Evolutionary conservation across 208 protist species (phyloP).

Genomic region (Angomonas ambiguus): DNA sequence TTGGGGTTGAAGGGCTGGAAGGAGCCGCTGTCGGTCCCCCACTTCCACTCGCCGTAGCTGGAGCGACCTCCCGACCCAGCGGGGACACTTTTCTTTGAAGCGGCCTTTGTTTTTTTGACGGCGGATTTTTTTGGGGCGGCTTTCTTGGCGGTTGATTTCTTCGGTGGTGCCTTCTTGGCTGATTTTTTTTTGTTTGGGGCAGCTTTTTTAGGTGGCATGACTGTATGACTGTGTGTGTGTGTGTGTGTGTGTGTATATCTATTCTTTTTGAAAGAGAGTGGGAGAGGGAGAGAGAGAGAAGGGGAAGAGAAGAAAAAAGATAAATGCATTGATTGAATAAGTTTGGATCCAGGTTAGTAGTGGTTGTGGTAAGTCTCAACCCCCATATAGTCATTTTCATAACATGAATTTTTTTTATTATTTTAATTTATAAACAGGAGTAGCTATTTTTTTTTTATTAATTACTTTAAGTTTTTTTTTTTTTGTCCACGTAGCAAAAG

Average conservation of each 20-base stretch:
- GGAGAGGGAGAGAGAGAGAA: too few relatives aligned
- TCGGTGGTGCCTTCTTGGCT: slow-evolving; percentile 20
- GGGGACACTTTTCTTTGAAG: slow-evolving; percentile 9
- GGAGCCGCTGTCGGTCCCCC: slow-evolving; percentile 14
- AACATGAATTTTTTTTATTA: neutral
- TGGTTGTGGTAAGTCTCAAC: too few relatives aligned
- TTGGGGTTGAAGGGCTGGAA: slow-evolving; percentile 12
- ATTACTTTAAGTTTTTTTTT: slow-evolving; percentile 13
- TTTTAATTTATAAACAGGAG: neutral
- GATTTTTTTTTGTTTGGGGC: slow-evolving; percentile 17
- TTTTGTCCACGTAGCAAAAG: slow-evolving; percentile 4
- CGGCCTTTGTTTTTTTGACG: slow-evolving; percentile 14
- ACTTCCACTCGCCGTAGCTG: slow-evolving; percentile 20
- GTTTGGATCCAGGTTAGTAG: too few relatives aligned
- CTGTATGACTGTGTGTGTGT: too few relatives aligned
- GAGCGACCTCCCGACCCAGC: slow-evolving; percentile 13
- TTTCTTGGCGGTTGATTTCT: slow-evolving; percentile 16
- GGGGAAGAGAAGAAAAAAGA: slow-evolving; percentile 13
- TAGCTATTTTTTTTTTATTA: slow-evolving; percentile 4
- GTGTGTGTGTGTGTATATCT: too few relatives aligned
- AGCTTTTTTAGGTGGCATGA: slow-evolving; percentile 35
- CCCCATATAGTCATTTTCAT: too few relatives aligned
- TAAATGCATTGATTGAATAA: too few relatives aligned
- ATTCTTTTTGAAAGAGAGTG: too few relatives aligned
- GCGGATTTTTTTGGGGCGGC: slow-evolving; percentile 8